These are phyloP conservation scores for Triadica sebifera DNA, from an alignment of 345 rosid species.

Conservation along the genomic window DNA sequence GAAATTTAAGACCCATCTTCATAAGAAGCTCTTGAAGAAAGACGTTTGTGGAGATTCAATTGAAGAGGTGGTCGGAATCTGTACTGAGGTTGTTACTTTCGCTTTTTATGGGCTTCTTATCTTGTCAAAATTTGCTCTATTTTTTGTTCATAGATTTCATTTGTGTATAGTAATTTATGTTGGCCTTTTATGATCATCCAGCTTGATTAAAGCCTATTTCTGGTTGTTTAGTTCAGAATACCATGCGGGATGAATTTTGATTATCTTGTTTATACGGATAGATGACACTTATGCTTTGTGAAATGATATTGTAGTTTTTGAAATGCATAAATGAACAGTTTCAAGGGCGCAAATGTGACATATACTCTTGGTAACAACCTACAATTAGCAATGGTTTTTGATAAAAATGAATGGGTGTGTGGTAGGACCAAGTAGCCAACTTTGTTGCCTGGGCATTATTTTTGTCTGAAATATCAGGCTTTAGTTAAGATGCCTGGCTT, in stretches of 20 bases:
- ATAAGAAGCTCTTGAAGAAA: conserved; percentile 52
- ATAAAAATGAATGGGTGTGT: background rate
- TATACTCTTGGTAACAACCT: background rate
- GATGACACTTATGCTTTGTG: background rate
- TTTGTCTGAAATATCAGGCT: background rate
- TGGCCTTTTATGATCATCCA: background rate
- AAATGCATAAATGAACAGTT: background rate
- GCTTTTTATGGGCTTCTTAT: background rate
- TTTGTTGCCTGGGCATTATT: background rate
- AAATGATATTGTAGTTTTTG: background rate
- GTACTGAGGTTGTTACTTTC: conserved; percentile 59
- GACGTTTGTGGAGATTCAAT: conserved; percentile 61
- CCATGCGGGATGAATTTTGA: background rate
- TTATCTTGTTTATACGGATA: background rate
- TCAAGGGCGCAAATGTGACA: background rate
- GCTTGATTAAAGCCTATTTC: background rate
- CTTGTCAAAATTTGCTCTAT: background rate
- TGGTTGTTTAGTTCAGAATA: background rate
- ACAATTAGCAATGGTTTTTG: background rate
- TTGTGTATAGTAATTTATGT: background rate
- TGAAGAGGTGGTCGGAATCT: conserved; percentile 69
- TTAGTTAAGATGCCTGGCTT: background rate
- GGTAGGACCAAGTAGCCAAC: background rate
- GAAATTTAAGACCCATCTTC: conserved; percentile 63
- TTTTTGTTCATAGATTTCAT: background rate